Conservation (phyloP, 2,329 filamentous ascomycete species). For the Fusarium domesticum region DNA sequence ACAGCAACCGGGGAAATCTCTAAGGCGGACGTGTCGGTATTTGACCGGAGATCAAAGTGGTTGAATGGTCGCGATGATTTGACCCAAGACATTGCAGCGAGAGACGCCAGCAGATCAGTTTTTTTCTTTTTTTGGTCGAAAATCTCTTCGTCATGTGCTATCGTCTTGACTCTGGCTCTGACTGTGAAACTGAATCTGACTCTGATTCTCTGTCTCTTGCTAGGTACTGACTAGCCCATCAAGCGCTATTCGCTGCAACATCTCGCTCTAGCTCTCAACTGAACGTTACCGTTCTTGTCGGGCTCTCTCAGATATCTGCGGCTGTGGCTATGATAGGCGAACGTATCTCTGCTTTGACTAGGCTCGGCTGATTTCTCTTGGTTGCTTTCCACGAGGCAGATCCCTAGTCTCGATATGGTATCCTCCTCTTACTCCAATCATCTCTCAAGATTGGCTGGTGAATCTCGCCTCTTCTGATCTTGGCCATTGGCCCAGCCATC, state of each 20-base stretch:
- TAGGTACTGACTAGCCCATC: constrained; percentile 58
- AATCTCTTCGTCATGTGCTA: constrained; percentile 61
- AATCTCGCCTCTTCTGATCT: constrained; percentile 22
- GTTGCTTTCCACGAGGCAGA: constrained; percentile 30
- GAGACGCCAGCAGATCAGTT: constrained; percentile 39
- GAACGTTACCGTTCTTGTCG: constrained; percentile 38
- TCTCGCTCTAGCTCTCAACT: constrained; percentile 51
- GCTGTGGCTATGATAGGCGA: constrained; percentile 47
- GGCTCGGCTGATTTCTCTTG: constrained; percentile 30
- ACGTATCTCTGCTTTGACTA: constrained; percentile 34
- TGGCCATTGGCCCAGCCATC: constrained; percentile 26
- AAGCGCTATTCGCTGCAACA: constrained; percentile 58
- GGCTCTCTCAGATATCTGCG: constrained; percentile 44
- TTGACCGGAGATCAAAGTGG: not conserved
- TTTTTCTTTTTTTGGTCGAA: constrained; percentile 37
- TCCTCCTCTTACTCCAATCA: constrained; percentile 27
- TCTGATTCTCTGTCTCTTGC: constrained; percentile 42
- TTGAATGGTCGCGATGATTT: constrained; percentile 30
- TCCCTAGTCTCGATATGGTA: constrained; percentile 24
- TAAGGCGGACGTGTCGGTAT: too few species aligned
- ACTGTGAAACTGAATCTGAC: not conserved
- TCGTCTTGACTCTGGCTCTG: constrained; percentile 53
- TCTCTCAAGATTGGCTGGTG: constrained; percentile 17
- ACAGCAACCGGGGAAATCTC: too few species aligned
- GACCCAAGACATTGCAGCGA: constrained; percentile 38